A percentile compares a stretch with the other conserved stretches of the same genome.
Evolutionary conservation across 2,329 filamentous ascomycete genomes (phyloP).

Genomic region (Penicillium carneum): DNA sequence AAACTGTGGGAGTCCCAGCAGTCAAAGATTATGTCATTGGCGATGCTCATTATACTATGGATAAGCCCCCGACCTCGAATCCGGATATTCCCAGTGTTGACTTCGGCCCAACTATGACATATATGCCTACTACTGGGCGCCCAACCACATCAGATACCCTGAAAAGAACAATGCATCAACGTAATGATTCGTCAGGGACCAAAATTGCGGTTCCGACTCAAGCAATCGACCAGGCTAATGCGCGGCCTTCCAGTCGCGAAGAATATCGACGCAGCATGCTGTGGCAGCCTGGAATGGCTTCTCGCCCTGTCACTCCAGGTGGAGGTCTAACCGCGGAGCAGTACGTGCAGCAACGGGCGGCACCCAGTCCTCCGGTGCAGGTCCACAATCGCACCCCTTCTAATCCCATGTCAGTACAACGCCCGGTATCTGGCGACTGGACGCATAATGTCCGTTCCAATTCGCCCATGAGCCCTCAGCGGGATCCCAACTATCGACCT

Average conservation of each 20-base stretch:
- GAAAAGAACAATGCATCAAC: constrained; percentile 45
- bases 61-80: constrained; percentile 45
- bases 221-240: constrained; percentile 43
- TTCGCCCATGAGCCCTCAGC: constrained; percentile 43
- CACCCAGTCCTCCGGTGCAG: constrained; percentile 63
- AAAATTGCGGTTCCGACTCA: constrained; percentile 33
- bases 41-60: constrained; percentile 55
- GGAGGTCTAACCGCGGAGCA: constrained; percentile 77
- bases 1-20: constrained; percentile 71
- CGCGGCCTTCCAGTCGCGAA: constrained; percentile 54
- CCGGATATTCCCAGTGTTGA: constrained; percentile 76
- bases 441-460: constrained; percentile 42
- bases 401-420: constrained; percentile 50
- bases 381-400: constrained; percentile 68
- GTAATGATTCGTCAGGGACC: constrained; percentile 45
- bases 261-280: constrained; percentile 70
- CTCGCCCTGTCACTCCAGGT: constrained; percentile 56
- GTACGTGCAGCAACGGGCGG: constrained; percentile 79
- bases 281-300: constrained; percentile 77
- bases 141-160: constrained; percentile 65
- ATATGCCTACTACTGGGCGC: constrained; percentile 62
- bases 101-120: constrained; percentile 83
- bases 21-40: constrained; percentile 55
- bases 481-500: constrained; percentile 38
- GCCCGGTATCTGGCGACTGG: constrained; percentile 52